Conservation (phyloP, 768 basidiomycete species). For the Fomitopsis pulvina region DNA sequence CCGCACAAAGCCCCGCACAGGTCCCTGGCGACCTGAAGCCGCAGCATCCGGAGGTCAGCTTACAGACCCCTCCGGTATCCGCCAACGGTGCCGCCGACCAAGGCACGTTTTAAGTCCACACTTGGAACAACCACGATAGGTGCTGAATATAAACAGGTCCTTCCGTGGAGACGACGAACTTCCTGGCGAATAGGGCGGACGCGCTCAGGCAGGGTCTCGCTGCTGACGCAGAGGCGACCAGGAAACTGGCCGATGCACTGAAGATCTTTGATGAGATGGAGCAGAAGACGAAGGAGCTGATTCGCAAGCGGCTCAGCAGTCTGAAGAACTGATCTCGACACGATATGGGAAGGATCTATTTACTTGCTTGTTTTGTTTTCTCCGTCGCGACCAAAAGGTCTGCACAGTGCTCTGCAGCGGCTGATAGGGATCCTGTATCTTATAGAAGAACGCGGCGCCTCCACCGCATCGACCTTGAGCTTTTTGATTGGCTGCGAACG, state of each 20-base stretch:
- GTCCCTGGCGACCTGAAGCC: slow-evolving; percentile 2
- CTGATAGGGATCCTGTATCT: too few relatives aligned
- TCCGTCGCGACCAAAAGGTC: too few relatives aligned
- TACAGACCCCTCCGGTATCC: background rate
- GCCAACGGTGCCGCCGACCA: background rate
- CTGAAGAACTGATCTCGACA: background rate
- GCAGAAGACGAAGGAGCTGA: slow-evolving; percentile 29
- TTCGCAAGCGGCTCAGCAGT: slow-evolving; percentile 13
- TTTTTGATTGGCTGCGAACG: too few relatives aligned
- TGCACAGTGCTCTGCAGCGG: too few relatives aligned
- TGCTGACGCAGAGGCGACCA: slow-evolving; percentile 30
- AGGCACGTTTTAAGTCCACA: background rate
- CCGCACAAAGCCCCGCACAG: slow-evolving; percentile 4
- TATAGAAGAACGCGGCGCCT: too few relatives aligned
- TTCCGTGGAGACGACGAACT: slow-evolving; percentile 22
- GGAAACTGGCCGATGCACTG: slow-evolving; percentile 41
- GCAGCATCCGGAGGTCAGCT: slow-evolving; percentile 4
- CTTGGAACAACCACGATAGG: background rate
- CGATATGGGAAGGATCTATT: too few relatives aligned
- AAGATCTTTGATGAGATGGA: slow-evolving; percentile 38
- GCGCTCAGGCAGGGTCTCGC: slow-evolving; percentile 31
- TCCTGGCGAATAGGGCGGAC: slow-evolving; percentile 28
- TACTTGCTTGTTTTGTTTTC: too few relatives aligned
- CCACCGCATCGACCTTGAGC: too few relatives aligned
- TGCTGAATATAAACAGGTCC: background rate